phyloP scores from a whole-genome alignment of 345 rosid species.

The Psidium friedrichsthalianum region DNA sequence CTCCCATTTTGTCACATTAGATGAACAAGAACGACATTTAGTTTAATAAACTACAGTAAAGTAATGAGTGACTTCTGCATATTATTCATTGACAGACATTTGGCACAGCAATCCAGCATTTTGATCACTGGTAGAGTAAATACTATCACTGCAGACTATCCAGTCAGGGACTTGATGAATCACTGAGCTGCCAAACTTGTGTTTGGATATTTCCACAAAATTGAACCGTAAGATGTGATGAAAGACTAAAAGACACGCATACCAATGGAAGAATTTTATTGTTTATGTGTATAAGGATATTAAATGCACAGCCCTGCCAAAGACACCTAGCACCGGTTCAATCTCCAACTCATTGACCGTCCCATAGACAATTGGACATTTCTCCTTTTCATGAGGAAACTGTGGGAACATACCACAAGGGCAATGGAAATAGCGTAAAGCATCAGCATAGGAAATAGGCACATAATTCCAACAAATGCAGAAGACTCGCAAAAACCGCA shows the following conservation, averaged over 20 bases:
- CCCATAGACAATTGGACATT: not conserved
- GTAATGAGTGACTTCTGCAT: not conserved
- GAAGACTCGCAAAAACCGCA: not conserved
- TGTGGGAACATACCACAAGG: not conserved
- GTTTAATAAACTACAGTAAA: not conserved
- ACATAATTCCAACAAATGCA: not conserved
- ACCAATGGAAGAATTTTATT: not conserved
- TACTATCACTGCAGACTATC: not conserved
- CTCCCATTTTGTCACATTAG: not conserved
- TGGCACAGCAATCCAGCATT: not conserved
- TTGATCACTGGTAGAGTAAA: not conserved
- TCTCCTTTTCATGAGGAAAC: not conserved
- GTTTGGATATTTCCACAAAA: not conserved
- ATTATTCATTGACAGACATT: not conserved
- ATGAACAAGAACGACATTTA: not conserved
- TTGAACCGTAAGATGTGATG: not conserved
- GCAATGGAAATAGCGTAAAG: not conserved
- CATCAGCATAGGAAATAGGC: not conserved
- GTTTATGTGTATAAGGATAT: not conserved
- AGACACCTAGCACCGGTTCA: not conserved
- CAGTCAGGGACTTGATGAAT: not conserved
- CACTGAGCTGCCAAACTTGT: not conserved
- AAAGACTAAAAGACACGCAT: not conserved
- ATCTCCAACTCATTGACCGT: not conserved
- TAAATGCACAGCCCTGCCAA: not conserved